phyloP scores from a whole-genome alignment of 2,329 filamentous ascomycete species.

The Diaporthe amygdali region DNA sequence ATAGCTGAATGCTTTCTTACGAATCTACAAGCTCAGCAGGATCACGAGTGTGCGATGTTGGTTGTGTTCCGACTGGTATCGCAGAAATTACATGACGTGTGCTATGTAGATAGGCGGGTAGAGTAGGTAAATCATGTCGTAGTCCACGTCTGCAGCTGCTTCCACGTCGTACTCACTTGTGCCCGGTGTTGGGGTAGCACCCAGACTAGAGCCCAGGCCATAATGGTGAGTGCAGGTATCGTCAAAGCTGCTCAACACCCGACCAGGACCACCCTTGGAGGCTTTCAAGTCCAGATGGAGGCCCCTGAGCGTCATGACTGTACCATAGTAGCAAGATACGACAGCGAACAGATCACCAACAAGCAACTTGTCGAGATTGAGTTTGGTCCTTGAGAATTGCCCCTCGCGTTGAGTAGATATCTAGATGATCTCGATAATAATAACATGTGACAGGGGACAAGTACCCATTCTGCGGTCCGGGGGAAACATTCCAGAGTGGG shows the following conservation, averaged over 20 bases:
- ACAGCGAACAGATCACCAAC: neutral
- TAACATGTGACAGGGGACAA: neutral
- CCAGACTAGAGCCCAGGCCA: neutral
- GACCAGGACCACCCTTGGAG: conserved; percentile 1
- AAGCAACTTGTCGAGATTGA: neutral
- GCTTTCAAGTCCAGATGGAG: neutral
- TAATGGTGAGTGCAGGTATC: neutral
- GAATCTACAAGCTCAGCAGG: too few species aligned
- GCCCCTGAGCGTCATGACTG: neutral
- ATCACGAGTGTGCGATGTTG: neutral
- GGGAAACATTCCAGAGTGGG: conserved; percentile 1
- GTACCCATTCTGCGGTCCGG: neutral
- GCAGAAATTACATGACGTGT: neutral
- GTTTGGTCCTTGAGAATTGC: neutral
- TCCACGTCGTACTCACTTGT: neutral
- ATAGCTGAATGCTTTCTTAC: too few species aligned
- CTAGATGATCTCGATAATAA: neutral
- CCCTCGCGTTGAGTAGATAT: neutral
- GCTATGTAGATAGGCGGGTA: neutral
- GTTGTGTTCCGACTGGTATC: neutral
- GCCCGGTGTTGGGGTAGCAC: neutral
- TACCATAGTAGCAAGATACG: neutral
- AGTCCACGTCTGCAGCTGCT: neutral
- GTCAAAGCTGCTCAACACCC: neutral
- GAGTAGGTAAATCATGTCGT: neutral